Evolutionary conservation across 495 filamentous ascomycete species (phyloP), one percentile per base, ranked within the genome.

Genomic region (Xylaria palmicola): DNA sequence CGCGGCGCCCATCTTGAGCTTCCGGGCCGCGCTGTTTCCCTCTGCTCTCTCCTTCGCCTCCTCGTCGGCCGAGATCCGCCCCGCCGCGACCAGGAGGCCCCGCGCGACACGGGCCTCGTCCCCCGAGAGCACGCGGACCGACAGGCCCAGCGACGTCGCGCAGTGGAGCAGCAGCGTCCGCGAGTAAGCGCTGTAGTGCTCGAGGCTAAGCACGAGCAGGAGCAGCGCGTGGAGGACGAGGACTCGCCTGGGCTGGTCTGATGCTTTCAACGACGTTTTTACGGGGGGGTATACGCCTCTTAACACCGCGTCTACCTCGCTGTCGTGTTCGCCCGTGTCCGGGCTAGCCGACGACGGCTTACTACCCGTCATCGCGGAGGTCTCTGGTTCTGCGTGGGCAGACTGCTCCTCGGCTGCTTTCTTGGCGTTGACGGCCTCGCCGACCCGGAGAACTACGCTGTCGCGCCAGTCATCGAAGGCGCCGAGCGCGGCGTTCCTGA

Each of bases 131-230:
- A 87, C 69, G 37, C 84, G 82, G 10, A 88, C 75, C 4, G 86
- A 82, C 13, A 96, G 73, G 12, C 82, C 77, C 0, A 96, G 74
- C 24, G 87, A 90, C 1, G 89, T 88, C 1, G 87, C 74, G 7
- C 91, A 71, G 63, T 89, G 76, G 6, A 93, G 72, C 39, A 97
- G 80, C 4, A 97, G 73, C 9, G 90, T 81, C 6, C 92, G 83
- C 2, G 91, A 93, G 53, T 89, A 83, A 4, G 89, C 86, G 64
- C 80, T 85, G 70, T 97, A 96, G 55, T 91, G 84, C 70, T 94
- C 86, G 5, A 96, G 70, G 19, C 89, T 92, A n/a, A 97, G 76
- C 26, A 93, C 65, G 15, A 96, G 72, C 0, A 96, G 78, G 6
- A 97, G 76, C 30, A 93, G 72, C 1, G 89, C 86, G 62, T 84